phyloP scores from a whole-genome alignment of 2,329 filamentous ascomycete species.

The Tolypocladium nubicola region DNA sequence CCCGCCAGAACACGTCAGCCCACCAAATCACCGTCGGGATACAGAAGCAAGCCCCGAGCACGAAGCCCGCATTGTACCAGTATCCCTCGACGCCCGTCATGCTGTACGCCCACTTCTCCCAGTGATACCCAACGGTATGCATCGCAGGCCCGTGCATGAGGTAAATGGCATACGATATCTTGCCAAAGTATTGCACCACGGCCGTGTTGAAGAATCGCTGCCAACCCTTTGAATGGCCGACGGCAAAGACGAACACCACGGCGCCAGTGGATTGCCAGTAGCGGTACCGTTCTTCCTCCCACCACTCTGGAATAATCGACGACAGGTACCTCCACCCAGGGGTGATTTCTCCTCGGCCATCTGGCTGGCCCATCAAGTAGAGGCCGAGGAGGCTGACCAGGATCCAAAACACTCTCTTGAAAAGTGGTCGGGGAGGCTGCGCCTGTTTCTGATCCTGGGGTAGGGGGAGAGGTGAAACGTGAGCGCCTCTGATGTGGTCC shows the following conservation, averaged over 20 bases:
- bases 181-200: slow-evolving; percentile 46
- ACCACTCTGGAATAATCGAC: slow-evolving; percentile 37
- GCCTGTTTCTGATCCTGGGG: slow-evolving; percentile 11
- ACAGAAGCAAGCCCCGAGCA: slow-evolving; percentile 34
- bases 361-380: slow-evolving; percentile 36
- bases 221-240: slow-evolving; percentile 34
- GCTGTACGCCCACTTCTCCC: slow-evolving; percentile 36
- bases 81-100: slow-evolving; percentile 35
- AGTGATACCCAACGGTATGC: slow-evolving; percentile 41
- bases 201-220: slow-evolving; percentile 39
- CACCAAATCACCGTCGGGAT: slow-evolving; percentile 42
- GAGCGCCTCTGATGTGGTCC: slow-evolving; percentile 37
- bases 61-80: slow-evolving; percentile 35
- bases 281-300: slow-evolving; percentile 36
- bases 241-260: slow-evolving; percentile 38
- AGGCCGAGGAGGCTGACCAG: slow-evolving; percentile 36
- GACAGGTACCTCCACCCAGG: slow-evolving; percentile 42
- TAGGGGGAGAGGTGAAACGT: slow-evolving; percentile 20
- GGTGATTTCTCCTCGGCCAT: slow-evolving; percentile 30
- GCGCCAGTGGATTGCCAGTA: slow-evolving; percentile 48
- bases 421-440: neutral
- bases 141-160: slow-evolving; percentile 48
- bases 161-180: slow-evolving; percentile 51
- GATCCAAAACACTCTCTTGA: slow-evolving; percentile 23
- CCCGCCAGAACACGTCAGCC: slow-evolving; percentile 45